Evolutionary conservation across 257 asterid genomes (phyloP), one percentile per base, ranked within the genome.

Genomic region (Verbascum thapsus): DNA sequence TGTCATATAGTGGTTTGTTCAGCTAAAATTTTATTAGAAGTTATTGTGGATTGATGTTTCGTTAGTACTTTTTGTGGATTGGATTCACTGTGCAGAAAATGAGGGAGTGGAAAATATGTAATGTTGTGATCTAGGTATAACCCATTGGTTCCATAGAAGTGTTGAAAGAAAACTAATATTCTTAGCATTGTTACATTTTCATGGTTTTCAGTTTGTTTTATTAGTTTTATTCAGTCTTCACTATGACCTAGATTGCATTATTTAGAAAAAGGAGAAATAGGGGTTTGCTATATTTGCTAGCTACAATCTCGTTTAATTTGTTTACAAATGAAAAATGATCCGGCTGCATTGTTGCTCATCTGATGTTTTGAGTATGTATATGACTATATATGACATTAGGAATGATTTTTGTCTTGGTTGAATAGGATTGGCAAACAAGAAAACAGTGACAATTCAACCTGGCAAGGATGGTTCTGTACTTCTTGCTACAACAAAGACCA

Each of bases 401-500:
- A 19, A n/a, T n/a, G 2, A 3, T 10, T 6, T 40, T 54, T 39
- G 12, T 17, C 12, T 11, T 66, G 69, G 32, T 47, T 55, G 15
- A 11, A 47, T 58, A 89, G 96, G 96, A 1, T 65, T 91, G 78
- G 97, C 99, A n/a, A 92, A 92, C 87, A 92, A 92, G 91, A 92
- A 92, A 47, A 92, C 96, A 0, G 95, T 89, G 53, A 83, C 90
- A 16, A 89, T 92, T 70, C 97, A 92, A 62, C 70, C 90, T 0
- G 95, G 85, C 12, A 92, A 87, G 80, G 97, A 92, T 53, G 94
- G 78, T 50, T 69, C 86, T 0, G 94, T 92, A 68, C 40, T 87
- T 49, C 83, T 88, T 56, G 97, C 83, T 2, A 92, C 99, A 17
- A 53, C 96, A 0, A 92, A 92, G 85, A 88, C 97, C 61, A 88